Percentiles rank a stretch among this genome's conserved stretches.
These are phyloP conservation scores for Cylindrotheca fusiformis DNA, from an alignment of 108 stramenopile genomes.

Conservation along the genomic window DNA sequence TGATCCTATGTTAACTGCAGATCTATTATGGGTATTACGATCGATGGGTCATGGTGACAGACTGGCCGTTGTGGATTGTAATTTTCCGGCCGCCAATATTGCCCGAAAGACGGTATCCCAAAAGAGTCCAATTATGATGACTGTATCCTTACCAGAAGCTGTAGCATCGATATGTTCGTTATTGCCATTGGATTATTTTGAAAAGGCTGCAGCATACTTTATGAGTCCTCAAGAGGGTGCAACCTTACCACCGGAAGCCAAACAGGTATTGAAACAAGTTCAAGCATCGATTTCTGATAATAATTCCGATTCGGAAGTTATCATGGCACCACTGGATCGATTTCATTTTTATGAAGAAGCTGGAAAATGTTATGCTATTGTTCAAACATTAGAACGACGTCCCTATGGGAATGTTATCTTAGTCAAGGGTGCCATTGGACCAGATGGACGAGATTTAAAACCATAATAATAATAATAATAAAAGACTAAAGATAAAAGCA, in stretches of 20 bases:
- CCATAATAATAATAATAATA: too few relatives aligned
- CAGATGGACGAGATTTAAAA: slow-evolving; percentile 47
- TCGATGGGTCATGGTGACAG: slow-evolving; percentile 58
- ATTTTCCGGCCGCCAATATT: slow-evolving; percentile 51
- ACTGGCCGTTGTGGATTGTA: slow-evolving; percentile 45
- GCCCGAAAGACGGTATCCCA: slow-evolving; percentile 37
- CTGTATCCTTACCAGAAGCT: slow-evolving; percentile 43
- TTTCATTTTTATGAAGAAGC: slow-evolving; percentile 51
- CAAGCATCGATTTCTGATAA: slow-evolving; percentile 22
- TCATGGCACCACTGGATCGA: slow-evolving; percentile 35
- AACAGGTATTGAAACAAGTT: slow-evolving; percentile 31
- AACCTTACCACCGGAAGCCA: slow-evolving; percentile 30
- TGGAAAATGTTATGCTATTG: slow-evolving; percentile 43
- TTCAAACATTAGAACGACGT: slow-evolving; percentile 52
- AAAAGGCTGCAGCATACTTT: slow-evolving; percentile 24
- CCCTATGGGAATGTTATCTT: slow-evolving; percentile 54
- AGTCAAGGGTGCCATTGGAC: slow-evolving; percentile 45
- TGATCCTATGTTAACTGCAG: slow-evolving; percentile 49
- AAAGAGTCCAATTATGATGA: slow-evolving; percentile 32
- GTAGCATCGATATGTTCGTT: slow-evolving; percentile 42
- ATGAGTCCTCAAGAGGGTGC: slow-evolving; percentile 48
- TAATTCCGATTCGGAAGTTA: slow-evolving; percentile 22
- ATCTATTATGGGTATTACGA: slow-evolving; percentile 39
- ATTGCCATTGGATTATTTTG: slow-evolving; percentile 53
- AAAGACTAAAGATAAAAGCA: too few relatives aligned